A percentile compares a stretch with the other conserved stretches of the same genome.
Conservation (phyloP, 306 rosid genomes). For the Acacia acuminata region DNA sequence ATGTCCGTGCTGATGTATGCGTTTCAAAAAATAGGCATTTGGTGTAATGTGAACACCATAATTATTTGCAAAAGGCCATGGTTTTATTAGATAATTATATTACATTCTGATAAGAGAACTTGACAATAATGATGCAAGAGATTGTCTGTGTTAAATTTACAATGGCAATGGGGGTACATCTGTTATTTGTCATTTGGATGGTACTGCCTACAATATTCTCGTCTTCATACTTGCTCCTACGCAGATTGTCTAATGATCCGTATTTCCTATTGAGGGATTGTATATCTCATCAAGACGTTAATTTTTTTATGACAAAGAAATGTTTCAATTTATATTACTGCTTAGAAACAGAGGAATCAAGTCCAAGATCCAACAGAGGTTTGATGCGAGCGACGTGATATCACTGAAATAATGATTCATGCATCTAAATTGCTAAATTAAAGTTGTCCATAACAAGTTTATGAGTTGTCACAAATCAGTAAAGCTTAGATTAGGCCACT, state of each 20-base stretch:
- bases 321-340: background rate
- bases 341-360: background rate
- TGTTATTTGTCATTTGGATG: too few relatives aligned
- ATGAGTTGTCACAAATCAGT: background rate
- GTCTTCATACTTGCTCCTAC: background rate
- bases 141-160: background rate
- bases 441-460: constrained; percentile 12
- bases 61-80: background rate
- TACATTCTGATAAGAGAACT: background rate
- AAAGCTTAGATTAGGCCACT: background rate
- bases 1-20: background rate
- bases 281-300: background rate
- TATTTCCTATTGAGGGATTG: background rate
- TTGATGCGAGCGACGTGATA: background rate
- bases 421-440: constrained; percentile 10
- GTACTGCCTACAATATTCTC: too few relatives aligned
- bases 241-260: background rate
- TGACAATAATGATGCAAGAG: background rate
- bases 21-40: background rate
- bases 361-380: background rate
- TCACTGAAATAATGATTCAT: background rate
- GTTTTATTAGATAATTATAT: background rate
- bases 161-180: background rate
- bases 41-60: background rate
- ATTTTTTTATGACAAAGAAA: background rate